Conservation (phyloP, 768 basidiomycete species). For the Boletus reticuloceps region DNA sequence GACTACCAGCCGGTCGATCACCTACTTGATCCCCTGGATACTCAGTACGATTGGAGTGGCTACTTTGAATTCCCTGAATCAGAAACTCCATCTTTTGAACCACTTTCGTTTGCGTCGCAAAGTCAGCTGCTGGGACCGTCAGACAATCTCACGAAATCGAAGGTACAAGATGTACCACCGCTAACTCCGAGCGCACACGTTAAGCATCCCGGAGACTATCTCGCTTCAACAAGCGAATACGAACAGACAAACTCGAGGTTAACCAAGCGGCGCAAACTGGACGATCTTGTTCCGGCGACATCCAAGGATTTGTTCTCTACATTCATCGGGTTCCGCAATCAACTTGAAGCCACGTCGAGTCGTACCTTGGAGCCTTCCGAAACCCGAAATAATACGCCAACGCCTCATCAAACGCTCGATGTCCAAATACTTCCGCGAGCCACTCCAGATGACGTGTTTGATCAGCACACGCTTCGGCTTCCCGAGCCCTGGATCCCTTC, state of each 20-base stretch:
- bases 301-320: conserved; percentile 25
- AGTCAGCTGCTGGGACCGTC: conserved; percentile 4
- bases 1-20: neutral
- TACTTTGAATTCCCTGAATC: conserved; percentile 24
- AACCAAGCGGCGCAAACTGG: conserved; percentile 26
- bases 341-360: conserved; percentile 1
- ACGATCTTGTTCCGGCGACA: conserved; percentile 22
- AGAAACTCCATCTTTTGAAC: conserved; percentile 19
- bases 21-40: neutral
- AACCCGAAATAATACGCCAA: conserved; percentile 10
- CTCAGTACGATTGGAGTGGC: conserved; percentile 20
- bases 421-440: conserved; percentile 18
- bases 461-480: conserved; percentile 44
- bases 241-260: neutral
- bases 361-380: conserved; percentile 8
- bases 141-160: neutral
- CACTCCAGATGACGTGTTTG: conserved; percentile 41
- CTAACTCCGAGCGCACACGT: conserved; percentile 1
- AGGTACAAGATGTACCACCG: conserved; percentile 1
- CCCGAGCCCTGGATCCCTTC: conserved; percentile 34
- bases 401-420: conserved; percentile 1
- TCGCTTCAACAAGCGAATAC: neutral
- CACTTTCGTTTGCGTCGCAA: conserved; percentile 25
- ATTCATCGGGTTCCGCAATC: conserved; percentile 27
- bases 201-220: neutral